A percentile compares a stretch with the other conserved stretches of the same genome.
Evolutionary conservation across 208 protist species (phyloP).

Genomic region (Trypanosoma scelopori): DNA sequence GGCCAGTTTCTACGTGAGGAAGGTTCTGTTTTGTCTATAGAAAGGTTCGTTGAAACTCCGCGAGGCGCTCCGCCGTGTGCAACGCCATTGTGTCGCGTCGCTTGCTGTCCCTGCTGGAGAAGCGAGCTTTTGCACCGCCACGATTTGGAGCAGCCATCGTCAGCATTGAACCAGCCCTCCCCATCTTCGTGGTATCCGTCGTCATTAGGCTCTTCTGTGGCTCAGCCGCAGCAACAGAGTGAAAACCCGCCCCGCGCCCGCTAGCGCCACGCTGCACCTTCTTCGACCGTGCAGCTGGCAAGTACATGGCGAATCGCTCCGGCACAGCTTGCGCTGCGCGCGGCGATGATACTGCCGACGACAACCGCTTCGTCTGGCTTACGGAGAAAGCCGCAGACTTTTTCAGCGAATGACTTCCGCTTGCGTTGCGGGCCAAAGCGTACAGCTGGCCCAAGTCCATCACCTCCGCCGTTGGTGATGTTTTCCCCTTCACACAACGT

Average conservation of each 20-base stretch:
- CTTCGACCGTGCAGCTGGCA: conserved; percentile 7
- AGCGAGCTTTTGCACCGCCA: conserved; percentile 3
- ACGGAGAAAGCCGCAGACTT: conserved; percentile 1
- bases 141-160: not conserved
- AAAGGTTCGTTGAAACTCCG: conserved; percentile 27
- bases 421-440: not conserved
- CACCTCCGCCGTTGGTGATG: not conserved
- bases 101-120: conserved; percentile 17
- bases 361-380: not conserved
- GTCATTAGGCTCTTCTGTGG: not conserved
- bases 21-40: conserved; percentile 20
- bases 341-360: not conserved
- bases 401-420: not conserved
- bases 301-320: conserved; percentile 39
- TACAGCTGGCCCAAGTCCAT: conserved; percentile 21
- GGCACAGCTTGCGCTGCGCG: conserved; percentile 4
- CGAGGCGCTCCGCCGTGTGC: conserved; percentile 28
- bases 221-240: not conserved
- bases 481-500: not conserved
- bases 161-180: not conserved
- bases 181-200: not conserved
- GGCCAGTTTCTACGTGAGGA: not conserved
- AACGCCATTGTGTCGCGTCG: conserved; percentile 21
- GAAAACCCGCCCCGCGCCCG: conserved; percentile 8
- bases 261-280: not conserved